Base-by-base conservation (phyloP, 129 eudicot species). In the Gnaphalium uliginosum region DNA sequence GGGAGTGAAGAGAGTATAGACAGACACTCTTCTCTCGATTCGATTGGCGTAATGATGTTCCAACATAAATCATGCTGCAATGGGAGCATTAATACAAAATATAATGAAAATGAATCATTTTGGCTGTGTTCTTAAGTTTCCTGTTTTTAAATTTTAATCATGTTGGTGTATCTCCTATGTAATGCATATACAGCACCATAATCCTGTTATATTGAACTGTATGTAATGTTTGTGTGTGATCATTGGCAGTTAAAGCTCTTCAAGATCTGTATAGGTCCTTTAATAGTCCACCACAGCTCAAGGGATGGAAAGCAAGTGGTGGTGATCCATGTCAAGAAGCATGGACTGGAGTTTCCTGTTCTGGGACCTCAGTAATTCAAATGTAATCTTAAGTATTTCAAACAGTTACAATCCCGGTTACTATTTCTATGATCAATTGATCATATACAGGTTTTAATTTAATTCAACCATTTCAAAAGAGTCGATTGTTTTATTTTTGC, bases 241-340 rank as follows among this genome's bases (percentile, higher is more conserved):
- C 43, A 1, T 70, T 61, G 78, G 80, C 85, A 94, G 97, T 84
- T 41, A 76, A 71, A 79, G 93, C 89, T 72, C 97, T 94, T 71
- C 89, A 85, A 85, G 87, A 84, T 75, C 79, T 94, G 66, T 94
- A 90, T 85, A 82, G 51, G 56, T 78, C 98, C 69, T 81, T 90
- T 66, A 88, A 90, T 54, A 69, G 57, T 39, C 90, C 98, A 61
- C 66, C 83, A 37, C 97, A 90, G 75, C 91, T 94, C 26, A 70
- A 72, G 35, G 86, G 82, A 71, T 94, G 98, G 98, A 85, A 77
- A 68, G 66, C 57, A 72, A 83, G 76, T n/a, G 90, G 89, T 27
- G 93, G 96, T 71, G 93, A 94, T 71, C 98, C 98, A 6, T 94
- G 98, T 68, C 86, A 54, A 77, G 96, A 94, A 69, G 72, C 82